Conservation (phyloP, 805 yeast species). For the Cyberlindnera mrakii region DNA sequence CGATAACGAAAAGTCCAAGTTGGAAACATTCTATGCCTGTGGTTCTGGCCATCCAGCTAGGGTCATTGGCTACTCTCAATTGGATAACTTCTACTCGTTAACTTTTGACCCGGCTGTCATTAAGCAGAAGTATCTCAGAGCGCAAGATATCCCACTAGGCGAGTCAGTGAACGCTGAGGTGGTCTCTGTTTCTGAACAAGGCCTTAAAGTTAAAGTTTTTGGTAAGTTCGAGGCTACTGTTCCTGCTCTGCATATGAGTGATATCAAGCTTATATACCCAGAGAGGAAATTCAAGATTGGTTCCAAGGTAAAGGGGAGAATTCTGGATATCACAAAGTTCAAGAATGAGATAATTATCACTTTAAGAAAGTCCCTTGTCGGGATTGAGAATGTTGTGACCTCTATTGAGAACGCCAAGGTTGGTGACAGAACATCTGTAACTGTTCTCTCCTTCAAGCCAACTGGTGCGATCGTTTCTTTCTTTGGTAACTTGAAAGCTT, state of each 20-base stretch:
- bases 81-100: constrained; percentile 63
- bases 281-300: constrained; percentile 90
- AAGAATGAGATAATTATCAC: constrained; percentile 56
- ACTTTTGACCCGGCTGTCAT: constrained; percentile 65
- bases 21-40: constrained; percentile 41
- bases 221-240: constrained; percentile 71
- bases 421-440: constrained; percentile 56
- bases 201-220: constrained; percentile 61
- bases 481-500: constrained; percentile 73
- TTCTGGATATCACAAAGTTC: constrained; percentile 42
- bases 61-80: constrained; percentile 58
- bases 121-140: constrained; percentile 57
- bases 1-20: constrained; percentile 36
- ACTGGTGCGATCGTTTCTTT: constrained; percentile 82
- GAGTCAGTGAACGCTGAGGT: constrained; percentile 52
- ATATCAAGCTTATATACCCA: constrained; percentile 77
- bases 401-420: constrained; percentile 49
- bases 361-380: constrained; percentile 77
- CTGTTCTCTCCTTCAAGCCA: constrained; percentile 64
- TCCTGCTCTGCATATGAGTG: constrained; percentile 73
- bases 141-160: constrained; percentile 75
- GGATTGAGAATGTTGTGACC: constrained; percentile 32
- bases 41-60: constrained; percentile 75
- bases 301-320: constrained; percentile 69
- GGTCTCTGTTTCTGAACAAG: constrained; percentile 49